These are phyloP conservation scores for Hyphopichia wangnamkhiaoensis DNA, from an alignment of 1,139 yeast genomes.

Conservation along the genomic window DNA sequence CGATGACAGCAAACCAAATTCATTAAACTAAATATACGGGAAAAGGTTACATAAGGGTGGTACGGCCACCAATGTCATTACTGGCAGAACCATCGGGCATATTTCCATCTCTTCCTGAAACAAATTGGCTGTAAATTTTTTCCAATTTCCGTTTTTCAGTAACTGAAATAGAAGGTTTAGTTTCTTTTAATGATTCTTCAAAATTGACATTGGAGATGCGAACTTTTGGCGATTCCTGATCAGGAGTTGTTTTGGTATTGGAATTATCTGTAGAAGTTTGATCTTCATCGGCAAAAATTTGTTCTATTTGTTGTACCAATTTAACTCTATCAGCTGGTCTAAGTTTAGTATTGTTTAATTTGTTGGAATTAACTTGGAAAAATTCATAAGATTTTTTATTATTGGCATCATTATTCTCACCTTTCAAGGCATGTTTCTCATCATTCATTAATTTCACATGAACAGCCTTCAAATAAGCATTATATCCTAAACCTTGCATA, in stretches of 20 bases:
- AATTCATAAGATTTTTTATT: constrained; percentile 28
- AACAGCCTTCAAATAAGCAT: constrained; percentile 88
- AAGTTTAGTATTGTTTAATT: constrained; percentile 30
- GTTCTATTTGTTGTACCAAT: constrained; percentile 49
- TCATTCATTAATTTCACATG: constrained; percentile 61
- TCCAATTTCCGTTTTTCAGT: constrained; percentile 67
- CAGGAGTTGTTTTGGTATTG: constrained; percentile 8
- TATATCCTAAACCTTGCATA: constrained; percentile 87
- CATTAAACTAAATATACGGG: neutral
- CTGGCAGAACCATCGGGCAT: constrained; percentile 88
- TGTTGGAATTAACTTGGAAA: constrained; percentile 36
- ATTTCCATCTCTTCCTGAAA: constrained; percentile 79
- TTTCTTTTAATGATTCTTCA: constrained; percentile 64
- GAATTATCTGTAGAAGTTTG: constrained; percentile 8
- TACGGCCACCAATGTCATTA: constrained; percentile 81
- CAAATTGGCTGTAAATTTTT: constrained; percentile 70
- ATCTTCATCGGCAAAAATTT: constrained; percentile 23
- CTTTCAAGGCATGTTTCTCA: constrained; percentile 25
- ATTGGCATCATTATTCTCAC: constrained; percentile 12
- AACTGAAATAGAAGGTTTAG: constrained; percentile 83
- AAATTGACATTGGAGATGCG: constrained; percentile 57
- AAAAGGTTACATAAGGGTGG: constrained; percentile 58
- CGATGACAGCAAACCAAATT: too few relatives aligned
- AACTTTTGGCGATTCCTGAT: constrained; percentile 23
- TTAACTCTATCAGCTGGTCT: constrained; percentile 48